Percentiles rank a stretch among this genome's conserved stretches.
phyloP scores from a whole-genome alignment of 495 filamentous ascomycete genomes.

The Aspergillus coremiiformis region DNA sequence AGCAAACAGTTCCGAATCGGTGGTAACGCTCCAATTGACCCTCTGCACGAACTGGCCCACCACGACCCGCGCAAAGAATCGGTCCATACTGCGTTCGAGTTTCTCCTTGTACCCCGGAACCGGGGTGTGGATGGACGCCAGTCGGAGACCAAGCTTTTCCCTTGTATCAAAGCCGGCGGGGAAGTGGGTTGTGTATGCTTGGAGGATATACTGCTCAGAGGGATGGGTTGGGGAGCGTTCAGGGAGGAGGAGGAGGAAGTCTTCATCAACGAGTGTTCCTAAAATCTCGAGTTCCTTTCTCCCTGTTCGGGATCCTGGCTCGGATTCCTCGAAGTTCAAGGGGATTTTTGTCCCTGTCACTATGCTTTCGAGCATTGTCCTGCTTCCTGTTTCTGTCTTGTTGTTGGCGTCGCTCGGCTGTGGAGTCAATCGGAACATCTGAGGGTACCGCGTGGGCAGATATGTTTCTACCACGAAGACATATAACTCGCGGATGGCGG shows the following conservation, averaged over 20 bases:
- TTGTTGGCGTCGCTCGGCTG: background rate
- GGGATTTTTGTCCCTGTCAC: constrained; percentile 1
- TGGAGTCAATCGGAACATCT: constrained; percentile 42
- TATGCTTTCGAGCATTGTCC: constrained; percentile 3
- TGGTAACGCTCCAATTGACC: constrained; percentile 59
- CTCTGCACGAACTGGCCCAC: constrained; percentile 33
- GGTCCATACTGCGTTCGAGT: constrained; percentile 69
- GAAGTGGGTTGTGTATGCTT: constrained; percentile 64
- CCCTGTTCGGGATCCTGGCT: background rate
- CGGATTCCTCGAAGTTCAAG: background rate
- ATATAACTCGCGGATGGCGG: constrained; percentile 58
- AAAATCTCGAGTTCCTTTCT: constrained; percentile 39
- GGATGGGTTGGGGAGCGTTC: constrained; percentile 7
- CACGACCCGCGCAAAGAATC: constrained; percentile 54
- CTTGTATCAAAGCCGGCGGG: constrained; percentile 64
- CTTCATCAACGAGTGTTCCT: constrained; percentile 59
- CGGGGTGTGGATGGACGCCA: constrained; percentile 62
- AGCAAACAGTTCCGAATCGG: constrained; percentile 47
- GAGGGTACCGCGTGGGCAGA: constrained; percentile 57
- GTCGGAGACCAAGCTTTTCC: constrained; percentile 52
- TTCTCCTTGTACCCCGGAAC: constrained; percentile 64
- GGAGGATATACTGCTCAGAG: constrained; percentile 45
- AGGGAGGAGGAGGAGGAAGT: constrained; percentile 68
- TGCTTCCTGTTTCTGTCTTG: background rate
- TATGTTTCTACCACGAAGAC: constrained; percentile 53